These are phyloP conservation scores for Daldinia eschscholtzii DNA, from an alignment of 2,329 filamentous ascomycete genomes.

Conservation along the genomic window DNA sequence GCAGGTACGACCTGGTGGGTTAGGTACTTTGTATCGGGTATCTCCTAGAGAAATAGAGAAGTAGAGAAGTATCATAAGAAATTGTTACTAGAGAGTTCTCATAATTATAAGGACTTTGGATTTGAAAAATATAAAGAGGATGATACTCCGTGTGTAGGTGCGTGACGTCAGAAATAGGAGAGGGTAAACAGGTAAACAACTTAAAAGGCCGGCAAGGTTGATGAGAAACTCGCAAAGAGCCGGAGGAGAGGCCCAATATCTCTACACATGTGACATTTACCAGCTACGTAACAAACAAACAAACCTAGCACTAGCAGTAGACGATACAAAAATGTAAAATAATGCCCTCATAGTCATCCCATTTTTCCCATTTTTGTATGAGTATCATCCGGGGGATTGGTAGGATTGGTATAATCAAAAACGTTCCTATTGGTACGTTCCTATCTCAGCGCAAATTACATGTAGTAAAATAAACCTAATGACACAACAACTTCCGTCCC, in stretches of 20 bases:
- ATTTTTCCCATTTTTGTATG: not conserved
- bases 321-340: not conserved
- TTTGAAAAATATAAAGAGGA: not conserved
- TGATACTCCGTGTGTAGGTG: not conserved
- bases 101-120: not conserved
- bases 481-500: no score
- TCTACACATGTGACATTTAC: not conserved
- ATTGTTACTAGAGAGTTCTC: not conserved
- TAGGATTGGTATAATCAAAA: not conserved
- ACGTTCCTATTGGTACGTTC: constrained; percentile 5
- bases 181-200: constrained; percentile 5
- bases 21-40: not conserved
- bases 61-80: not conserved
- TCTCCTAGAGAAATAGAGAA: not conserved
- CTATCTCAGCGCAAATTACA: not conserved
- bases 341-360: constrained; percentile 1
- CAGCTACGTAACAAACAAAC: not conserved
- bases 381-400: not conserved
- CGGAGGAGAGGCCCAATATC: not conserved
- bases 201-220: not conserved
- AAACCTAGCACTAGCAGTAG: not conserved
- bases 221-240: not conserved
- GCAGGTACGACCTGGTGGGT: not conserved
- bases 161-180: not conserved
- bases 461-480: not conserved